These are phyloP conservation scores for Panus rudis DNA, from an alignment of 768 basidiomycete genomes.

Conservation along the genomic window DNA sequence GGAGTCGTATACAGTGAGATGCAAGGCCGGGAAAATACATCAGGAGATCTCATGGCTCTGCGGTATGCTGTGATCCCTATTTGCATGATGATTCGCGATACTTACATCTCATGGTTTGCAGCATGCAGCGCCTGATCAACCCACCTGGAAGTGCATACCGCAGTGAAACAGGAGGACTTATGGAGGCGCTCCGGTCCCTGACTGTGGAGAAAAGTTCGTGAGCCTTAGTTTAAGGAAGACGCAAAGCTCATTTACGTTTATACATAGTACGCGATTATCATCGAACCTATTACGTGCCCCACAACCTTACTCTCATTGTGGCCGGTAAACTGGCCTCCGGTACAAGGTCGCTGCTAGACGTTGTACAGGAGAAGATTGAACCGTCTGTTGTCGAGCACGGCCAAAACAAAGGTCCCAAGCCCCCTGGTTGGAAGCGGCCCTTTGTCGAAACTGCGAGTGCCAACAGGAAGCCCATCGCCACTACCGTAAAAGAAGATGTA, in stretches of 20 bases:
- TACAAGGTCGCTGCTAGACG: slow-evolving; percentile 67
- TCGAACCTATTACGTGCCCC: slow-evolving; percentile 82
- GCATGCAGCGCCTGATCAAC: slow-evolving; percentile 75
- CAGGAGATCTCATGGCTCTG: slow-evolving; percentile 84
- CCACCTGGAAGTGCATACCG: slow-evolving; percentile 81
- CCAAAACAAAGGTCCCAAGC: slow-evolving; percentile 62
- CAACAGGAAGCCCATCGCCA: slow-evolving; percentile 42
- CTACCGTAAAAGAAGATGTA: slow-evolving; percentile 54
- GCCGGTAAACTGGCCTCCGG: slow-evolving; percentile 79
- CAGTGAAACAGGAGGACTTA: slow-evolving; percentile 94
- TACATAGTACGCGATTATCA: slow-evolving; percentile 85
- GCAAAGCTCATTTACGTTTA: neutral
- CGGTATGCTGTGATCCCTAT: slow-evolving; percentile 38
- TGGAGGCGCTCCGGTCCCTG: slow-evolving; percentile 83
- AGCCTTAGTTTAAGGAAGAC: slow-evolving; percentile 1
- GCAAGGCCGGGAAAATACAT: slow-evolving; percentile 93
- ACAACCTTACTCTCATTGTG: slow-evolving; percentile 87
- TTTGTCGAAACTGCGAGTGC: slow-evolving; percentile 86
- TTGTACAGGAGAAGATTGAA: slow-evolving; percentile 79
- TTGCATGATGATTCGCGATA: neutral
- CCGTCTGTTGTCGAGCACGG: slow-evolving; percentile 72
- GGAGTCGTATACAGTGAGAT: slow-evolving; percentile 98
- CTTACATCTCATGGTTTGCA: slow-evolving; percentile 23
- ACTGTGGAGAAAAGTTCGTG: slow-evolving; percentile 80
- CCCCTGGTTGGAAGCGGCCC: slow-evolving; percentile 85